These are phyloP conservation scores for Mycena sp. DNA, from an alignment of 1,284 basidiomycete genomes.

Conservation along the genomic window DNA sequence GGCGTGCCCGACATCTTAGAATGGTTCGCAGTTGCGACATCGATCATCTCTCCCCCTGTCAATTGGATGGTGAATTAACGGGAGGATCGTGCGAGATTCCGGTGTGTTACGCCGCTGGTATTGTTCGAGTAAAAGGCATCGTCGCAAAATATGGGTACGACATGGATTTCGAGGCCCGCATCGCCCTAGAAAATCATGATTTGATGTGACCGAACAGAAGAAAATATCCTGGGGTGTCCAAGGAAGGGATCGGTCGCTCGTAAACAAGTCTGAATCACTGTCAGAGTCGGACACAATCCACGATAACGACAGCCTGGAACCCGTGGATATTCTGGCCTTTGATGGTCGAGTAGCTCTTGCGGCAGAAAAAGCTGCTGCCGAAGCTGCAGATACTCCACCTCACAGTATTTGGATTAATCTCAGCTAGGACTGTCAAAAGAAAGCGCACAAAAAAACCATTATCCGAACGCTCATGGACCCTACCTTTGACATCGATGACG, in stretches of 20 bases:
- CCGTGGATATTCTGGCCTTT: no score
- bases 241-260: conserved; percentile 17
- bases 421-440: conserved; percentile 4
- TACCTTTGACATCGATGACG: conserved; percentile 30
- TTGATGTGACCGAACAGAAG: conserved; percentile 9
- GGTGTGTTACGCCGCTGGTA: background rate
- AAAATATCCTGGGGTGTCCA: conserved; percentile 27
- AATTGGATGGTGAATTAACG: conserved; percentile 31
- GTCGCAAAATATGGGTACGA: background rate
- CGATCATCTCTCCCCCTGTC: conserved; percentile 30
- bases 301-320: background rate
- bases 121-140: background rate
- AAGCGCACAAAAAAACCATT: conserved; percentile 32
- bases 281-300: background rate
- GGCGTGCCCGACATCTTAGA: conserved; percentile 22
- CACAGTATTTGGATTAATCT: conserved; percentile 33
- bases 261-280: no score
- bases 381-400: background rate
- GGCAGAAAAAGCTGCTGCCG: background rate
- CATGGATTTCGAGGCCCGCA: background rate
- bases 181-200: background rate
- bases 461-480: no score
- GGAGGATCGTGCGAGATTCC: conserved; percentile 29
- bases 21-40: conserved; percentile 26
- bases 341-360: background rate